Percentiles rank a stretch among this genome's conserved stretches.
Conservation (phyloP, 768 basidiomycete genomes). For the Russula olivacea region DNA sequence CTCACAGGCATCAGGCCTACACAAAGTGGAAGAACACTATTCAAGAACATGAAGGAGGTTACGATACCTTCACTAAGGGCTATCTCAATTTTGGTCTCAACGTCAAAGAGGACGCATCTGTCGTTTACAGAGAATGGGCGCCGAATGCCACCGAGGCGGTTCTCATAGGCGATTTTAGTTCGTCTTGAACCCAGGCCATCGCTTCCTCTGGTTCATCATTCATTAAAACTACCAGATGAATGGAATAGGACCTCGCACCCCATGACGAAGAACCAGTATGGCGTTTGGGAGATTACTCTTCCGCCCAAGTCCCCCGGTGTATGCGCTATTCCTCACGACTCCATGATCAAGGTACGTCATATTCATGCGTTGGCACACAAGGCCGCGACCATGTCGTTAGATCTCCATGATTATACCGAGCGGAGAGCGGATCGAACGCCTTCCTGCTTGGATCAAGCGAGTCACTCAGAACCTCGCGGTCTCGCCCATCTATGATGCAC, state of each 20-base stretch:
- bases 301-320: constrained; percentile 60
- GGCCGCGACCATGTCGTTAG: constrained; percentile 36
- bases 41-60: constrained; percentile 75
- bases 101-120: constrained; percentile 55
- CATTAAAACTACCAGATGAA: constrained; percentile 46
- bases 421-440: constrained; percentile 79
- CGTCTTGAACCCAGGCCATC: constrained; percentile 33
- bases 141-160: constrained; percentile 78
- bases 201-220: constrained; percentile 1
- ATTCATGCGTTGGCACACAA: not conserved
- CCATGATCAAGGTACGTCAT: constrained; percentile 72
- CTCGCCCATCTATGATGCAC: constrained; percentile 90
- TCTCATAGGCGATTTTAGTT: constrained; percentile 96
- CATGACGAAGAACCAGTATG: constrained; percentile 79
- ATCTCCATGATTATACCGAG: constrained; percentile 84
- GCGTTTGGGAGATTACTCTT: constrained; percentile 82
- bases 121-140: constrained; percentile 94
- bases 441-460: constrained; percentile 91
- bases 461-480: constrained; percentile 90
- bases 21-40: constrained; percentile 73
- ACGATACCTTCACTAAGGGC: constrained; percentile 70
- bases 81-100: constrained; percentile 79
- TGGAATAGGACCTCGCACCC: constrained; percentile 86
- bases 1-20: constrained; percentile 61
- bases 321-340: constrained; percentile 88